These are phyloP conservation scores for Clavispora carvajalis DNA, from an alignment of 805 yeast genomes.

Conservation along the genomic window DNA sequence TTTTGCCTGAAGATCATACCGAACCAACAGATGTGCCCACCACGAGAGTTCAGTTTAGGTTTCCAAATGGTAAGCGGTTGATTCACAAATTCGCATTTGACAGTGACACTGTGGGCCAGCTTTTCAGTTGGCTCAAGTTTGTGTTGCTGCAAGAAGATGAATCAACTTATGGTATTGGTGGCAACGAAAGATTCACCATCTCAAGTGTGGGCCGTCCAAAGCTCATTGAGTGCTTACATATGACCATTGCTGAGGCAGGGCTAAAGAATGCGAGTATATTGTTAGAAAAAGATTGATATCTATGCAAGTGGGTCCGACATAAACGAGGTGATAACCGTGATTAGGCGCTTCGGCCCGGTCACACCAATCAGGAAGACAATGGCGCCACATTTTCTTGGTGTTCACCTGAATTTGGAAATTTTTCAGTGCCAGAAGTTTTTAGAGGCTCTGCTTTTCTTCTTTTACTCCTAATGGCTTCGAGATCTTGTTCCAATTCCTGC, in stretches of 20 bases:
- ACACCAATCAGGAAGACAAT: not conserved
- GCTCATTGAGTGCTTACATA: conserved; percentile 52
- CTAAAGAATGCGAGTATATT: conserved; percentile 76
- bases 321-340: too few species aligned
- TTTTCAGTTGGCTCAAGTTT: conserved; percentile 66
- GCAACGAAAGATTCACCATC: conserved; percentile 25
- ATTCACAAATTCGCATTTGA: conserved; percentile 60
- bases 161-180: conserved; percentile 48
- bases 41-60: conserved; percentile 82
- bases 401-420: too few species aligned
- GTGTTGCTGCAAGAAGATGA: conserved; percentile 41
- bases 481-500: conserved; percentile 11
- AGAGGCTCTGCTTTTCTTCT: not conserved
- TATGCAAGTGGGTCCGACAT: not conserved
- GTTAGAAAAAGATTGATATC: conserved; percentile 41
- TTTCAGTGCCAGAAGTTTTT: not conserved
- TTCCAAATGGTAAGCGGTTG: conserved; percentile 79
- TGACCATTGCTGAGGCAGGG: conserved; percentile 67
- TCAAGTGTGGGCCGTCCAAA: conserved; percentile 34
- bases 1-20: conserved; percentile 45
- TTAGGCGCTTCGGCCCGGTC: not conserved
- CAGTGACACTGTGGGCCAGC: conserved; percentile 48
- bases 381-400: not conserved
- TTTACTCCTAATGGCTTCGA: not conserved
- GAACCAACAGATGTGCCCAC: conserved; percentile 61